Evolutionary conservation across 192 early-diverging fungal species (phyloP).

Genomic region (Piromyces finnis): DNA sequence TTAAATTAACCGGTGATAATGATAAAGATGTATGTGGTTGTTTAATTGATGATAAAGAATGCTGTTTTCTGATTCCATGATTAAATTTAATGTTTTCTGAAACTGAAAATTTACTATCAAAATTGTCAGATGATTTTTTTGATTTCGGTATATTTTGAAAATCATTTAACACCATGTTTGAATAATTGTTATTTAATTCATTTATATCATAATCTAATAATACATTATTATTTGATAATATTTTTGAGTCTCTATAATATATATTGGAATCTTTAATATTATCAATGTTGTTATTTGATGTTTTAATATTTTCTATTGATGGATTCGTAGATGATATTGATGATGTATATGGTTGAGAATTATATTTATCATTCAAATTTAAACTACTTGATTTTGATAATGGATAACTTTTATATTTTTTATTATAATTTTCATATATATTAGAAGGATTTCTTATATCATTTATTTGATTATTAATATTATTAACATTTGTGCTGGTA

Average conservation of each 20-base stretch:
- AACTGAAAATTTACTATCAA: not conserved
- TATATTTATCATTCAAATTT: not conserved
- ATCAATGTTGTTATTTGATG: not conserved
- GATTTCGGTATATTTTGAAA: not conserved
- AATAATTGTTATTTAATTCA: not conserved
- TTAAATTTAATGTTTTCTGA: not conserved
- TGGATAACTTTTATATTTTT: not conserved
- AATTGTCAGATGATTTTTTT: not conserved
- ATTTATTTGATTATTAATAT: not conserved
- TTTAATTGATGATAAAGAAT: not conserved
- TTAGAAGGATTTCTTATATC: not conserved
- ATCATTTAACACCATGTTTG: not conserved
- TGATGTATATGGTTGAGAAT: not conserved
- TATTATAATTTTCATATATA: not conserved
- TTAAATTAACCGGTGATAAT: not conserved
- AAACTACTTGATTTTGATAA: not conserved
- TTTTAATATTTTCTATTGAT: not conserved
- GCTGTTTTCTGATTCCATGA: not conserved
- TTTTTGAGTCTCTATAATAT: not conserved
- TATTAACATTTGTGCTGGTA: not conserved
- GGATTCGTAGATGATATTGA: not conserved
- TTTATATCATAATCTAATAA: not conserved
- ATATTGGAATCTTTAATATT: not conserved
- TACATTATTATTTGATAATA: not conserved
- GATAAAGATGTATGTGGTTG: not conserved